phyloP scores from a whole-genome alignment of 257 asterid species.

The Solanum bulbocastanum region DNA sequence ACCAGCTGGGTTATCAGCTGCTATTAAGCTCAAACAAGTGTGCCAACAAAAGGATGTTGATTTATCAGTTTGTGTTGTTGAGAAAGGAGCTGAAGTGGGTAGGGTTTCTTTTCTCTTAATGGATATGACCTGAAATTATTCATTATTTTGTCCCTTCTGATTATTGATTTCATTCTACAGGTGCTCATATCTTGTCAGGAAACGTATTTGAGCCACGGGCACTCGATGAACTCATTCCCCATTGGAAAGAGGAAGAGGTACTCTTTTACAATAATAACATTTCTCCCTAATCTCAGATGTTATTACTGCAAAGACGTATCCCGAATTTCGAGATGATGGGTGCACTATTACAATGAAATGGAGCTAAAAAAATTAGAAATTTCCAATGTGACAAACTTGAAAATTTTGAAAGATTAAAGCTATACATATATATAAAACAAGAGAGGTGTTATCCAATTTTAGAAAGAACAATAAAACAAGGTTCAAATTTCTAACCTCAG shows the following conservation, averaged over 20 bases:
- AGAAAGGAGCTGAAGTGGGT: conserved; percentile 99
- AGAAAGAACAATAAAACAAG: neutral
- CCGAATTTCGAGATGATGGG: neutral
- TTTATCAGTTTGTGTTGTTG: conserved; percentile 86
- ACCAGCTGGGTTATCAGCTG: conserved; percentile 96
- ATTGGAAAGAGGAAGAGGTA: conserved; percentile 83
- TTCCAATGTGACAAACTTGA: neutral
- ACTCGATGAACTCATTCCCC: conserved; percentile 86
- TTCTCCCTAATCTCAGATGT: neutral
- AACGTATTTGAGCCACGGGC: conserved; percentile 95
- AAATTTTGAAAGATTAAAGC: neutral
- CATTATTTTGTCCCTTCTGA: neutral
- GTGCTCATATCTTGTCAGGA: conserved; percentile 94
- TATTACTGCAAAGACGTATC: neutral
- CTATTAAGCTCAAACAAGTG: conserved; percentile 77
- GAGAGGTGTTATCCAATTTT: neutral
- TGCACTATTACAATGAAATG: neutral
- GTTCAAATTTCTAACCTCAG: neutral
- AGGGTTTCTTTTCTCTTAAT: neutral
- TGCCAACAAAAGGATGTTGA: conserved; percentile 66
- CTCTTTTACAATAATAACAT: conserved; percentile 1
- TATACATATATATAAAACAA: no score
- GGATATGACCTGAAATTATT: neutral
- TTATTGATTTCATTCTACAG: conserved; percentile 16
- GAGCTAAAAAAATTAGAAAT: neutral